These are phyloP conservation scores for Fusarium lateritium DNA, from an alignment of 2,329 filamentous ascomycete genomes.

Conservation along the genomic window DNA sequence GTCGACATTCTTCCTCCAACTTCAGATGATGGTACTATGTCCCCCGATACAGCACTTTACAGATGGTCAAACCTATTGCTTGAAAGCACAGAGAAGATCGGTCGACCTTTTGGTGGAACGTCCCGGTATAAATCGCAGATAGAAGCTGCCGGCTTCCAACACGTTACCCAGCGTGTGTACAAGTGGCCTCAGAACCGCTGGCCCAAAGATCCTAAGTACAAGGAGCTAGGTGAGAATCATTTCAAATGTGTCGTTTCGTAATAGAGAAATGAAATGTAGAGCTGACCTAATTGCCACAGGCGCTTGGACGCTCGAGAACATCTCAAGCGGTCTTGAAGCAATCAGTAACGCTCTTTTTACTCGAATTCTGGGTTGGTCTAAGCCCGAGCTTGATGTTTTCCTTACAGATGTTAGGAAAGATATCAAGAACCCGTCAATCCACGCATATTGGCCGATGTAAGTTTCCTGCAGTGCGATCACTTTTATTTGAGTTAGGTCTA, in stretches of 20 bases:
- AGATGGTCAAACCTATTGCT: constrained; percentile 45
- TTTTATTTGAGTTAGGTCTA: too few species aligned
- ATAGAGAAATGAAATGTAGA: too few species aligned
- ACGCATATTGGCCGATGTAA: constrained; percentile 50
- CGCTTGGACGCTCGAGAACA: constrained; percentile 40
- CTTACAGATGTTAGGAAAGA: constrained; percentile 47
- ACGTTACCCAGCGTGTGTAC: constrained; percentile 61
- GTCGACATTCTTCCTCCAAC: constrained; percentile 33
- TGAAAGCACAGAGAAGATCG: constrained; percentile 47
- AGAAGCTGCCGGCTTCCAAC: constrained; percentile 64
- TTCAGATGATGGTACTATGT: constrained; percentile 22
- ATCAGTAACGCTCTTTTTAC: constrained; percentile 50
- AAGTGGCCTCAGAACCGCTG: constrained; percentile 65
- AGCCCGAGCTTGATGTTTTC: constrained; percentile 46
- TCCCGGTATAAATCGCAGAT: constrained; percentile 52
- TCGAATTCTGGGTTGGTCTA: constrained; percentile 45
- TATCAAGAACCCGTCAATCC: constrained; percentile 44
- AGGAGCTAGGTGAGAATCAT: constrained; percentile 59
- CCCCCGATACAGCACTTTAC: constrained; percentile 33
- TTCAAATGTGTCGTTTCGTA: background rate
- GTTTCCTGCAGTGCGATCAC: background rate
- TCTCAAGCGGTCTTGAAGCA: constrained; percentile 42
- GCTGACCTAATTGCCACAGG: background rate
- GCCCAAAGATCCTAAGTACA: constrained; percentile 64
- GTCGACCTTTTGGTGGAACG: constrained; percentile 47